These are phyloP conservation scores for Cyberlindnera maclurae DNA, from an alignment of 805 yeast genomes.

Conservation along the genomic window DNA sequence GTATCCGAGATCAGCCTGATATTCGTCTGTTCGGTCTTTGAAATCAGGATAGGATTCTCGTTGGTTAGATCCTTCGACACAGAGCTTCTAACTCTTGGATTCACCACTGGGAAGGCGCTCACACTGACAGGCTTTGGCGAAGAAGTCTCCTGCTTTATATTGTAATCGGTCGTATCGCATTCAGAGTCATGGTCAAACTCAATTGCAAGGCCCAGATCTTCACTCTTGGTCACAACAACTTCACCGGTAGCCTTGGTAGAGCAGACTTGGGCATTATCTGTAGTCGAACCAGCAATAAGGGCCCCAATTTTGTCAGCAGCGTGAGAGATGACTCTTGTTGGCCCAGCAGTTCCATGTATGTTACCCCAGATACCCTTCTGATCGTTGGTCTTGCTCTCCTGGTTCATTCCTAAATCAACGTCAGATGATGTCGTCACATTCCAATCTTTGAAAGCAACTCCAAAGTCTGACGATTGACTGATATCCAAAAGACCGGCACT, in stretches of 20 bases:
- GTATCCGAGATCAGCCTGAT: constrained; percentile 11
- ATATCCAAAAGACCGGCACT: constrained; percentile 34
- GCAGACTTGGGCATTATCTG: constrained; percentile 12
- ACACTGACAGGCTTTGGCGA: constrained; percentile 1
- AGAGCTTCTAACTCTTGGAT: not conserved
- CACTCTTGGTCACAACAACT: constrained; percentile 15
- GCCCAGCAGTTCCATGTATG: not conserved
- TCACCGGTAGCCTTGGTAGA: constrained; percentile 13
- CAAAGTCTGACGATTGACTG: constrained; percentile 43
- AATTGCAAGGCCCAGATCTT: constrained; percentile 16
- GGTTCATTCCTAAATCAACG: not conserved
- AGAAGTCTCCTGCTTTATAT: not conserved
- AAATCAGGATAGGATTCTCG: too few species aligned
- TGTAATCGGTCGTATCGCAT: constrained; percentile 5
- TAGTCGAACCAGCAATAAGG: constrained; percentile 10
- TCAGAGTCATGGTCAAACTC: constrained; percentile 16
- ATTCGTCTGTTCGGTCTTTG: too few species aligned
- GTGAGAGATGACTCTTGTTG: constrained; percentile 11
- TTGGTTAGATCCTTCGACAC: not conserved
- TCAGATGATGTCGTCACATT: constrained; percentile 8
- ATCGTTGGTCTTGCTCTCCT: constrained; percentile 1
- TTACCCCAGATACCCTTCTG: constrained; percentile 20
- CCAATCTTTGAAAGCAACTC: constrained; percentile 34
- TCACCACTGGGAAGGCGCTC: not conserved
- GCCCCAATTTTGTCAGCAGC: constrained; percentile 9